A percentile compares a stretch with the other conserved stretches of the same genome.
These are phyloP conservation scores for Ashbya aceris DNA, from an alignment of 1,139 yeast genomes.

Conservation along the genomic window DNA sequence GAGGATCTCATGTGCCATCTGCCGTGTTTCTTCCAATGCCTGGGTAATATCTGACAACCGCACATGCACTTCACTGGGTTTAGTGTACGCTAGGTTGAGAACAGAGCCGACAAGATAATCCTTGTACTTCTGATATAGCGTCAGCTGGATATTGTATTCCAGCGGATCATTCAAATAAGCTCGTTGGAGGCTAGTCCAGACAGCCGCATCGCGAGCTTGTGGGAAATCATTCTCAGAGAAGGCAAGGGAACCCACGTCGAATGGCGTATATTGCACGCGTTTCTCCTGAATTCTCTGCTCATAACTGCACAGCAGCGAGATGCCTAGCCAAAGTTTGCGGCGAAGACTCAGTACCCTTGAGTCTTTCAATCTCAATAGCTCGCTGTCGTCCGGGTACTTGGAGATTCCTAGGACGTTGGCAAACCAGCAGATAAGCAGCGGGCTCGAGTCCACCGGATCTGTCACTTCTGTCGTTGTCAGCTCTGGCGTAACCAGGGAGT, in stretches of 20 bases:
- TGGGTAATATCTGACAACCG: neutral
- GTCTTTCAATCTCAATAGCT: constrained; percentile 2
- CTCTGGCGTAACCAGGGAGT: constrained; percentile 1
- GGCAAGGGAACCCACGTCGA: neutral
- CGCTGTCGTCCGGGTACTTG: constrained; percentile 1
- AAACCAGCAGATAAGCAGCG: neutral
- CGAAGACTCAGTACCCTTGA: constrained; percentile 20
- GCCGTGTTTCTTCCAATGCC: neutral
- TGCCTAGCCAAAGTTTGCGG: constrained; percentile 11
- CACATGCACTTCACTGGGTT: neutral
- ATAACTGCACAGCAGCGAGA: neutral
- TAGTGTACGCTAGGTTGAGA: neutral
- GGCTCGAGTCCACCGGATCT: neutral
- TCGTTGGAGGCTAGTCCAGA: neutral
- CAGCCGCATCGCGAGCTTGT: neutral
- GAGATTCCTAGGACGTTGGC: neutral
- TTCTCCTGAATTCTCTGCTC: constrained; percentile 4
- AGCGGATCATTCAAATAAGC: neutral
- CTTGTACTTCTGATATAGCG: constrained; percentile 1
- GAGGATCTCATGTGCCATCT: neutral
- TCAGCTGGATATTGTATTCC: constrained; percentile 1
- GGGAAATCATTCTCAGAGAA: neutral
- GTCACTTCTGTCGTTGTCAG: neutral
- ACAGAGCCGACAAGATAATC: neutral
- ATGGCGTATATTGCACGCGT: neutral